Evolutionary conservation across 768 basidiomycete species (phyloP), one percentile per base, ranked within the genome.

Genomic region (Astraeus odoratus): DNA sequence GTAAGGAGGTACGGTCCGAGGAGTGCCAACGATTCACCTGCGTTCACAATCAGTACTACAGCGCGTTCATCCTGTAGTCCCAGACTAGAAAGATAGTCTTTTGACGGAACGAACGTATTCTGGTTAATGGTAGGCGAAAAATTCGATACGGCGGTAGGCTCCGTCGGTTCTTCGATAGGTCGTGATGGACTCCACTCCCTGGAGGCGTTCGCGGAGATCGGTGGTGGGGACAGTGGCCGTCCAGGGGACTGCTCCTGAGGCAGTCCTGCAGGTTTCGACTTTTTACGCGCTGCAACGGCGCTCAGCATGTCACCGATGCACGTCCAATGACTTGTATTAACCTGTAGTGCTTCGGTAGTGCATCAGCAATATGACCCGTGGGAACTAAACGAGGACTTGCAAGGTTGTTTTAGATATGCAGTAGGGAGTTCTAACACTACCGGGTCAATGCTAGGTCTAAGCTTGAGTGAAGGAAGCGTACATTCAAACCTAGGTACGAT

Each of bases 1-100:
- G 71, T 70, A 13, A 95, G 48, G 3, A 55, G 58, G 60, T 79
- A 87, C 0, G 71, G 67, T 4, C 93, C 93, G 7, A 86, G 67
- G n/a, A 94, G 58, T 25, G 83, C 72, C 6, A 90, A 54, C 0
- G 75, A 75, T 51, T 87, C 75, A 16, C 63, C 65, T 7, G 66
- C 57, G 4, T 60, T 54, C 8, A 89, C 62, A 3, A 70, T 54
- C 25, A 85, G 41, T 2, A 80, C 44, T 2, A 69, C 63, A 1
- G 66, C 64, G 10, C 50, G 49, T 8, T 36, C 42, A 49, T 49
- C 13, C 41, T 37, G 27, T 12, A 71, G 44, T 8, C 58, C 59
- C 1, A 72, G 55, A 26, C 54, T 33, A 7, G 44, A 50, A 10
- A 62, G 47, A 43, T 81, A 76, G 16, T 67, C 64, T 7, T 57